These are phyloP conservation scores for Posidonia oceanica DNA, from an alignment of 116 monocot genomes.

Conservation along the genomic window DNA sequence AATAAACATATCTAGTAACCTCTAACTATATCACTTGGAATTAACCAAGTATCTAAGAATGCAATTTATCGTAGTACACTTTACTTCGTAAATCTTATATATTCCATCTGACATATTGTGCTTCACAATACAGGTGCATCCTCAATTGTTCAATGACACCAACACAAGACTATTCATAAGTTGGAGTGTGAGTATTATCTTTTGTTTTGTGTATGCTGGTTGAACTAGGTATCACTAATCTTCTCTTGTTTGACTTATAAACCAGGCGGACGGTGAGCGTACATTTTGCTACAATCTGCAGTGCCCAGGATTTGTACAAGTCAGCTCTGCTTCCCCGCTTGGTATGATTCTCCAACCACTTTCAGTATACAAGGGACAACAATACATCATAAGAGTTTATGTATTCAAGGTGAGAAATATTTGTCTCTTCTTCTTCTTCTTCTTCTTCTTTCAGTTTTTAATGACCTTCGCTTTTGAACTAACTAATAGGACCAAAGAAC, in stretches of 20 bases:
- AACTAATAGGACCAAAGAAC: neutral
- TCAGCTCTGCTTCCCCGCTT: neutral
- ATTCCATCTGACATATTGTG: no score
- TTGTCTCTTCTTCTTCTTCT: neutral
- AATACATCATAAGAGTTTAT: neutral
- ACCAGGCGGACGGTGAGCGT: neutral
- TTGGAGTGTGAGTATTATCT: constrained; percentile 1
- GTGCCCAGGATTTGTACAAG: neutral
- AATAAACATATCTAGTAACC: no score
- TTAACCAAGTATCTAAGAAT: no score
- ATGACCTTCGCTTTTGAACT: neutral
- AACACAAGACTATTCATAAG: constrained; percentile 4
- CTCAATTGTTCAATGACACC: neutral
- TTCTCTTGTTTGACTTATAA: neutral
- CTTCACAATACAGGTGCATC: neutral
- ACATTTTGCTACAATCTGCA: neutral
- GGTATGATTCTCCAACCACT: neutral
- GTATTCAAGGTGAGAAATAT: neutral
- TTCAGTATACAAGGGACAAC: neutral
- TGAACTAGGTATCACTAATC: neutral
- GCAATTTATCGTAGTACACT: no score
- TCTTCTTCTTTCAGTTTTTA: neutral
- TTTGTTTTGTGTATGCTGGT: neutral
- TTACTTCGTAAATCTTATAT: no score
- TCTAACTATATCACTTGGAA: no score